Conservation (phyloP, 2,329 filamentous ascomycete species). For the Calonectria hongkongensis region DNA sequence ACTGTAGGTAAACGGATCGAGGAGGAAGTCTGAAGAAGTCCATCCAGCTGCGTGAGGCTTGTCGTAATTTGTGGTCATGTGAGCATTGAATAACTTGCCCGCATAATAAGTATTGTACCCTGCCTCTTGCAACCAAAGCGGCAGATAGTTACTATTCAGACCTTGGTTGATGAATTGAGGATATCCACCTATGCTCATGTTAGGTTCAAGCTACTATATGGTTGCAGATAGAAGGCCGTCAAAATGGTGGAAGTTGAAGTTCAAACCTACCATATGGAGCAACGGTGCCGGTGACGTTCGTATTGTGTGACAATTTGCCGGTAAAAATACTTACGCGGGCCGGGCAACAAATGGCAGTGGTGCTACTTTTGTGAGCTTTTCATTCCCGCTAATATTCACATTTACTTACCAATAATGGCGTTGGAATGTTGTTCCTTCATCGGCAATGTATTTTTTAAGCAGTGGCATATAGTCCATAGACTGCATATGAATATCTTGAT, state of each 20-base stretch:
- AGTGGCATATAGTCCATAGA: not conserved
- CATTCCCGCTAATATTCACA: not conserved
- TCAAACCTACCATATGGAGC: not conserved
- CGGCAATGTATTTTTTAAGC: not conserved
- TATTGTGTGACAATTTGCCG: not conserved
- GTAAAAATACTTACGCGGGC: not conserved
- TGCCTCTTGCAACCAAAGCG: not conserved
- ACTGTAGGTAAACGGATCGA: constrained; percentile 31
- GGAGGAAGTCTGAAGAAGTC: constrained; percentile 24
- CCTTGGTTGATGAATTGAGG: not conserved
- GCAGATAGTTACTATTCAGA: not conserved
- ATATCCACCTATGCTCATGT: not conserved
- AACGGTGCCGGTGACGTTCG: not conserved
- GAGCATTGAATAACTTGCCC: not conserved
- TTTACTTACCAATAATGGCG: not conserved
- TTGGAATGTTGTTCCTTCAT: not conserved
- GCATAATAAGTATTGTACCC: constrained; percentile 4
- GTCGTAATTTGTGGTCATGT: not conserved
- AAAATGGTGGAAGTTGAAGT: not conserved
- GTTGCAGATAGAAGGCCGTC: too few species aligned
- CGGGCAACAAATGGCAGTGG: not conserved
- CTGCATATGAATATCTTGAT: not conserved
- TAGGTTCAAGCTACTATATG: not conserved
- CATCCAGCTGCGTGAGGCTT: constrained; percentile 2
- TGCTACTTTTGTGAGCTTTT: not conserved